Conservation (phyloP, 83 land plant genomes). For the Thuja plicata region DNA sequence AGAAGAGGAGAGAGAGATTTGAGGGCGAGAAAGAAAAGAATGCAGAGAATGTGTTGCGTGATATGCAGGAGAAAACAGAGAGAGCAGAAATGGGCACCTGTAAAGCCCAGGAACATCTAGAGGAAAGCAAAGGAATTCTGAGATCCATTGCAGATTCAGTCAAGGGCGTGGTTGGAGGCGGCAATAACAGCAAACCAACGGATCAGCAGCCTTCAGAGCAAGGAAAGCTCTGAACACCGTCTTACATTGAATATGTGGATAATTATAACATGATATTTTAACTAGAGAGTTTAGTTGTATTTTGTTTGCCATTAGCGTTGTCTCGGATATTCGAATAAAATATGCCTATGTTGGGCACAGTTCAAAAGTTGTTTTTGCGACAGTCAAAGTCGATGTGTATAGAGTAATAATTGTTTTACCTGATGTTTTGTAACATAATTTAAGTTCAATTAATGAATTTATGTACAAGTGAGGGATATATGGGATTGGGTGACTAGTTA, state of each 20-base stretch:
- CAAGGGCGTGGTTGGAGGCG: not conserved
- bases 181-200: not conserved
- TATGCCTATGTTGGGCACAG: too few species aligned
- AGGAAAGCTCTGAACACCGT: not conserved
- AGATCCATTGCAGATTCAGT: not conserved
- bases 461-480: too few species aligned
- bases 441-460: too few species aligned
- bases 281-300: too few species aligned
- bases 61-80: not conserved
- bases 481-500: too few species aligned
- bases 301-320: too few species aligned
- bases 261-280: not conserved
- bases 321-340: too few species aligned
- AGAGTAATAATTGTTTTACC: too few species aligned
- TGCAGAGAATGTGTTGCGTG: not conserved
- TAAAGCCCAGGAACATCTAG: not conserved
- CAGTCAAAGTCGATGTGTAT: too few species aligned
- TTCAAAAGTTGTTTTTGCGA: too few species aligned
- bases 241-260: too few species aligned
- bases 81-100: not conserved
- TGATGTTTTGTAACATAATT: too few species aligned
- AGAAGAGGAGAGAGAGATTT: not conserved
- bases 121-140: not conserved
- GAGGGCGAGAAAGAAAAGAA: not conserved
- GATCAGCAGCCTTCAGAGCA: not conserved